Conservation (phyloP, 139 green algal genomes). For the Chloropicon primus region DNA sequence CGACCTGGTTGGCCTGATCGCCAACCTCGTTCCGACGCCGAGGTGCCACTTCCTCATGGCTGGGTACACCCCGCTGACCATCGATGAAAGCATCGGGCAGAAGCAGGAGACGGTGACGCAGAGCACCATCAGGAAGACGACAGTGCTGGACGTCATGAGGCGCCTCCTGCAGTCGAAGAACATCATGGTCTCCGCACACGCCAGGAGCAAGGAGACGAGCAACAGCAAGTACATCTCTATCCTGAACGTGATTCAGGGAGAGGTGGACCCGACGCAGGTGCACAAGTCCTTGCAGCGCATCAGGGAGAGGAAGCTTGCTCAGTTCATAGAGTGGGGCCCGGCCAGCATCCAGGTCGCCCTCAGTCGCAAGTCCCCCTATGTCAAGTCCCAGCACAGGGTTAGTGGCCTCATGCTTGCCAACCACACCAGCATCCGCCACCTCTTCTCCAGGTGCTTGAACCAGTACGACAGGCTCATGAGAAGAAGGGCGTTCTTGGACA, state of each 20-base stretch:
- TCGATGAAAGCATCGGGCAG: constrained; percentile 32
- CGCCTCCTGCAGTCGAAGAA: constrained; percentile 91
- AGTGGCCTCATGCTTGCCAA: constrained; percentile 96
- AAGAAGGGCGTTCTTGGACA: constrained; percentile 33
- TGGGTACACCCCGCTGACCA: constrained; percentile 88
- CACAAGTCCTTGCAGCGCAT: constrained; percentile 95
- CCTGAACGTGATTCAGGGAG: constrained; percentile 94
- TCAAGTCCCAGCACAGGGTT: constrained; percentile 71
- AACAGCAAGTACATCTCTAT: constrained; percentile 88
- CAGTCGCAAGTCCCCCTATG: constrained; percentile 82
- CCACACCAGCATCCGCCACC: constrained; percentile 90
- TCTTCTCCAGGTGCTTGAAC: constrained; percentile 69
- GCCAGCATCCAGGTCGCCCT: constrained; percentile 92
- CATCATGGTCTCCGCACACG: constrained; percentile 77
- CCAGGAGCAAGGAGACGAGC: constrained; percentile 28
- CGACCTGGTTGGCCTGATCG: constrained; percentile 89
- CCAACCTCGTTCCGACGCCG: constrained; percentile 86
- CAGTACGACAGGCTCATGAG: constrained; percentile 92
- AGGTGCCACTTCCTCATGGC: constrained; percentile 94
- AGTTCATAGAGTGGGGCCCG: constrained; percentile 97
- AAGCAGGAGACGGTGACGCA: constrained; percentile 30
- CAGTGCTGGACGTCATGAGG: constrained; percentile 96
- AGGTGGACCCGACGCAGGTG: constrained; percentile 78
- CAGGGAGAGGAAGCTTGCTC: constrained; percentile 39
- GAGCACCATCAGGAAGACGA: constrained; percentile 40